Evolutionary conservation across 371 early-diverging fungal species (phyloP).

Genomic region (Mortierella sp.): DNA sequence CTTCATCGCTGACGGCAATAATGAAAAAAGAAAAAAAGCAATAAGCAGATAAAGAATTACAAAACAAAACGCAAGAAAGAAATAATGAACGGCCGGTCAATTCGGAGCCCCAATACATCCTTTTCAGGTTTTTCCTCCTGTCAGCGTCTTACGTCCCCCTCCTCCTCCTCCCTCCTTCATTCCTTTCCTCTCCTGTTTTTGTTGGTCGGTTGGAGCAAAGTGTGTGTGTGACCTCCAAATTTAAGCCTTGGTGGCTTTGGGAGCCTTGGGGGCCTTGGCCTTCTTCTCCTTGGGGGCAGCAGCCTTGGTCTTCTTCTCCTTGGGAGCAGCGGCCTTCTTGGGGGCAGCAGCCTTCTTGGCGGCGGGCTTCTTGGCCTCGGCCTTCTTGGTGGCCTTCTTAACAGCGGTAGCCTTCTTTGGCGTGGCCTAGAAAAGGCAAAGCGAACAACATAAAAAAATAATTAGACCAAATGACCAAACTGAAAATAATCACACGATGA

Average conservation of each 20-base stretch:
- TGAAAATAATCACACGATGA: background rate
- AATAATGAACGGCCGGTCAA: constrained; percentile 16
- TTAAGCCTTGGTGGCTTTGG: constrained; percentile 56
- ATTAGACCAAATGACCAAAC: constrained; percentile 1
- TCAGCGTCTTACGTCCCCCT: constrained; percentile 8
- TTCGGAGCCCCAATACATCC: constrained; percentile 10
- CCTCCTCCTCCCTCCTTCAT: background rate
- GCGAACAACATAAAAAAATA: background rate
- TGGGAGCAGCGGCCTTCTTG: constrained; percentile 61
- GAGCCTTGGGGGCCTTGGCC: constrained; percentile 60
- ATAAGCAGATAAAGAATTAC: constrained; percentile 8
- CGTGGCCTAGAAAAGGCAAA: constrained; percentile 32
- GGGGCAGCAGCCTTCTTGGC: constrained; percentile 61
- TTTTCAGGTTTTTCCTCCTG: constrained; percentile 17
- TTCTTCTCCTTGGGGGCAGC: constrained; percentile 60
- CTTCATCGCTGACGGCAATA: constrained; percentile 3
- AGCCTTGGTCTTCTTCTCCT: constrained; percentile 55
- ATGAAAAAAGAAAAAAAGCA: constrained; percentile 13
- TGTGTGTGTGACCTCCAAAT: background rate
- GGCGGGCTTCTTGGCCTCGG: constrained; percentile 66
- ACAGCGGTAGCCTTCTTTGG: constrained; percentile 64
- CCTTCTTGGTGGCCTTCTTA: constrained; percentile 65
- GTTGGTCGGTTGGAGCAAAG: background rate
- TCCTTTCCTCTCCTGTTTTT: background rate
- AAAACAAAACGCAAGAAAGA: constrained; percentile 12